A percentile compares a stretch with the other conserved stretches of the same genome.
Conservation (phyloP, 1,139 yeast species). For the Sugiyamaella novakii region DNA sequence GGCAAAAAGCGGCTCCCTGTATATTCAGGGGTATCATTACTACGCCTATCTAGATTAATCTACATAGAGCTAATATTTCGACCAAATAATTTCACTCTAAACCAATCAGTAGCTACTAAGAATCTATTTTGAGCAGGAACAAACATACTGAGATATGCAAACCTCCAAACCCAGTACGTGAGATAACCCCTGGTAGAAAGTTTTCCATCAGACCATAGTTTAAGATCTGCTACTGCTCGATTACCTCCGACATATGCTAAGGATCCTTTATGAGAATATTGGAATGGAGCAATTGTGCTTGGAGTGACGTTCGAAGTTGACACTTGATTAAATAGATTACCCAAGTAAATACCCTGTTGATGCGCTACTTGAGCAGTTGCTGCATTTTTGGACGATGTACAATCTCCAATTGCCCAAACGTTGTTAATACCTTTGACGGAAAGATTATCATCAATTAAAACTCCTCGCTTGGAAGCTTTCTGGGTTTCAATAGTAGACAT, state of each 20-base stretch:
- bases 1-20: too few species aligned
- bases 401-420: slow-evolving; percentile 90
- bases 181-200: slow-evolving; percentile 82
- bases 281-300: slow-evolving; percentile 56
- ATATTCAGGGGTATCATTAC: too few species aligned
- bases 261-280: slow-evolving; percentile 64
- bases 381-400: slow-evolving; percentile 84
- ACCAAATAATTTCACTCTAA: slow-evolving; percentile 82
- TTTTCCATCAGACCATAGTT: slow-evolving; percentile 79
- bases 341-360: slow-evolving; percentile 88
- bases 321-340: slow-evolving; percentile 68
- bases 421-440: slow-evolving; percentile 82
- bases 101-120: slow-evolving; percentile 84
- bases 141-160: slow-evolving; percentile 91
- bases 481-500: slow-evolving; percentile 75
- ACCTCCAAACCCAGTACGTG: slow-evolving; percentile 92
- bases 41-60: too few species aligned
- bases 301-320: slow-evolving; percentile 32
- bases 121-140: slow-evolving; percentile 84
- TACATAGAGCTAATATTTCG: slow-evolving; percentile 59
- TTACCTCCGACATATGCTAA: slow-evolving; percentile 79
- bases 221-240: slow-evolving; percentile 89
- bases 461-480: slow-evolving; percentile 84
- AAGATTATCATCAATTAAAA: slow-evolving; percentile 78
- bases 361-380: slow-evolving; percentile 98